Evolutionary conservation across 805 yeast genomes (phyloP).

Genomic region (Starmerella scarabaei): DNA sequence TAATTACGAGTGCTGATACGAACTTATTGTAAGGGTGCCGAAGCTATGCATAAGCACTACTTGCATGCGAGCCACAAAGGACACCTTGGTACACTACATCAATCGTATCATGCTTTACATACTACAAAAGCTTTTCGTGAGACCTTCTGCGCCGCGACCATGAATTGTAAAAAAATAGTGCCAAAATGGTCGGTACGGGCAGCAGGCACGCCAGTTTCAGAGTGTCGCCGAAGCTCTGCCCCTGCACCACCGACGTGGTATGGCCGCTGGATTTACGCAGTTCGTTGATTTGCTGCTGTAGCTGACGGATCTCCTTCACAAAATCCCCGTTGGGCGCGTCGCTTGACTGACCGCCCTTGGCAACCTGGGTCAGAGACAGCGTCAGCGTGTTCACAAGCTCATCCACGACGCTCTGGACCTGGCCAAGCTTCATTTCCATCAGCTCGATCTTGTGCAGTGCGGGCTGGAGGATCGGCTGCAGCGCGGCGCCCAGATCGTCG

Average conservation of each 20-base stretch:
- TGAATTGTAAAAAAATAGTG: slow-evolving; percentile 1
- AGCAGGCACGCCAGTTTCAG: slow-evolving; percentile 2
- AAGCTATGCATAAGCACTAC: no score
- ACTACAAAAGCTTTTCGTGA: slow-evolving; percentile 12
- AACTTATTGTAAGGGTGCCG: no score
- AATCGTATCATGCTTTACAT: no score
- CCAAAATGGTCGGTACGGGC: slow-evolving; percentile 8
- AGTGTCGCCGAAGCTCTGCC: slow-evolving; percentile 1
- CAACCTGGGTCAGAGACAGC: slow-evolving; percentile 6
- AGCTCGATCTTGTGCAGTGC: slow-evolving; percentile 2
- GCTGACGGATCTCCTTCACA: slow-evolving; percentile 5
- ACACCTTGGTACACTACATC: no score
- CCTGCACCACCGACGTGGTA: neutral
- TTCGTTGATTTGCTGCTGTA: slow-evolving; percentile 13
- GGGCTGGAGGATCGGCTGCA: slow-evolving; percentile 4
- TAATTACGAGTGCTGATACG: no score
- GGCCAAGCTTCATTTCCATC: slow-evolving; percentile 7
- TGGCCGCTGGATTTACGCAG: slow-evolving; percentile 1
- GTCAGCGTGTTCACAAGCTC: slow-evolving; percentile 14
- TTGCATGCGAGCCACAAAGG: no score
- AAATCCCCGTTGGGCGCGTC: neutral
- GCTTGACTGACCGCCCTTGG: neutral
- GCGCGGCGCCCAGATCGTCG: neutral
- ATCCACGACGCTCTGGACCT: slow-evolving; percentile 10
- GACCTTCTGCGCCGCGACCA: slow-evolving; percentile 4